phyloP scores from a whole-genome alignment of 2,329 filamentous ascomycete species.

The Fusarium cyanostomum region DNA sequence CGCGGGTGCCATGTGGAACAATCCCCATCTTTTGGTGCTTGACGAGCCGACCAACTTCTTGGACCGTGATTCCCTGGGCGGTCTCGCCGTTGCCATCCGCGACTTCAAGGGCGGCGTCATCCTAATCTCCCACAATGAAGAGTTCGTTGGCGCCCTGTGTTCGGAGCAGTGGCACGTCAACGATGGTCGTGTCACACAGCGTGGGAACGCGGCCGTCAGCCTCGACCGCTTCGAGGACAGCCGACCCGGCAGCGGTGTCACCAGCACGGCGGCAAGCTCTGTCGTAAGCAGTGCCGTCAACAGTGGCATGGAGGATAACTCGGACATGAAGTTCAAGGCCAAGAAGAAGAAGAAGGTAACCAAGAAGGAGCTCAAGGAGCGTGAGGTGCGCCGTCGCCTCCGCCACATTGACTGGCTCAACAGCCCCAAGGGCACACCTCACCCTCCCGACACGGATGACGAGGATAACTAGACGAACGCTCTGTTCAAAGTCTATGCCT shows the following conservation, averaged over 20 bases:
- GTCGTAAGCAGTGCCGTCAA: conserved; percentile 71
- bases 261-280: conserved; percentile 64
- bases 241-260: conserved; percentile 67
- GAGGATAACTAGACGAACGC: conserved; percentile 60
- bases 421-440: conserved; percentile 83
- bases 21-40: conserved; percentile 94
- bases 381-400: conserved; percentile 84
- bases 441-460: conserved; percentile 80
- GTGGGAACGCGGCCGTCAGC: conserved; percentile 77
- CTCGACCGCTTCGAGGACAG: conserved; percentile 89
- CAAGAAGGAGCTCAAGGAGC: conserved; percentile 93
- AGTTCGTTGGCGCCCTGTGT: conserved; percentile 95
- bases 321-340: conserved; percentile 84
- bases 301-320: conserved; percentile 83
- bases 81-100: conserved; percentile 95
- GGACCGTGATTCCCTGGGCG: conserved; percentile 96
- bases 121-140: conserved; percentile 99
- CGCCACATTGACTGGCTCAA: conserved; percentile 89
- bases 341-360: conserved; percentile 99
- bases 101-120: conserved; percentile 99
- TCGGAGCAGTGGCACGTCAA: conserved; percentile 96
- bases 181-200: conserved; percentile 86
- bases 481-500: conserved; percentile 12
- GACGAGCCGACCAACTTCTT: conserved; percentile 99
- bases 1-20: conserved; percentile 98